Base-by-base conservation (phyloP, 2,329 filamentous ascomycete species). In the Colletotrichum tropicicola region DNA sequence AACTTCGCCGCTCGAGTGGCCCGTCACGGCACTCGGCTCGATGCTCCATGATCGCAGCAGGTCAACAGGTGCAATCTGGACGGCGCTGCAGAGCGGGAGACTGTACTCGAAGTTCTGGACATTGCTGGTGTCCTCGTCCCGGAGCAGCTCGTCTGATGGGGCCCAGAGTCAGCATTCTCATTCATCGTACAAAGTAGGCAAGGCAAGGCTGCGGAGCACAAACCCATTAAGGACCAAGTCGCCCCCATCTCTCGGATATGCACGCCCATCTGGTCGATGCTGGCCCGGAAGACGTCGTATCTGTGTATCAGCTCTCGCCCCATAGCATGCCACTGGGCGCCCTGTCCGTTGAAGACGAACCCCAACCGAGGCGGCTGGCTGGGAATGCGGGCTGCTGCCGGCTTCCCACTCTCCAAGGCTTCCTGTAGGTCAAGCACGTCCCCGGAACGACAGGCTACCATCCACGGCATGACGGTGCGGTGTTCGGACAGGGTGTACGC, bases 1-100 rank as follows among this genome's bases (percentile, higher is more conserved):
- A 28, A 83, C 80, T 65, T 83, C 82, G 1, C 82, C 82, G 6
- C 70, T 74, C 0, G 78, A 81, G 58, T 84, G 82, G 0, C 81
- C 82, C 2, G 82, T 73, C 0, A 80, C 77, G 2, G 71, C 74
- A 3, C 65, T 15, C 0, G 79, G 76, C 2, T 44, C 51, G 30
- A 84, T 62, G 0, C 75, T 72, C 49, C 70, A 72, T 1, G 65
- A 58, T 1, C 32, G 27, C 3, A 84, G 73, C 0, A 79, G 67
- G 15, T 82, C 73, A 2, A 83, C 73, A 0, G 85, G 67, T 0
- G 70, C 79, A 13, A 84, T 70, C 59, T 83, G 78, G 3, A 80
- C 17, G 1, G 76, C 75, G 6, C 77, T 79, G 55, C 73, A 79
- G 2, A 76, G 21, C 6, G 78, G 73, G 44, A 55, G 58, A 10